phyloP scores from a whole-genome alignment of 2,329 filamentous ascomycete species.

The Monilinia fructicola region DNA sequence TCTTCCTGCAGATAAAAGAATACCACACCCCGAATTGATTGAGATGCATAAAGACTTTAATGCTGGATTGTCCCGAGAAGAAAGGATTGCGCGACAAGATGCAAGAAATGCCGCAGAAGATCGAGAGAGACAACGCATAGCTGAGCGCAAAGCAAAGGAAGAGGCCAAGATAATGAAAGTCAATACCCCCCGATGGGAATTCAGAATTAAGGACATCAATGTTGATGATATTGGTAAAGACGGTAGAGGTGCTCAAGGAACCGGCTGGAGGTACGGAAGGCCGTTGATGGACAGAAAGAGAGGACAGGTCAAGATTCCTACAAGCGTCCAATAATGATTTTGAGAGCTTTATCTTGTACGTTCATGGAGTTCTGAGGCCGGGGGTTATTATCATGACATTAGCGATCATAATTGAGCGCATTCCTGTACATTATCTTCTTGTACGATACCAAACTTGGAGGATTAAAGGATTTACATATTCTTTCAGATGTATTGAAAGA shows the following conservation, averaged over 20 bases:
- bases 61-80: slow-evolving; percentile 42
- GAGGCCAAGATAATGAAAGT: slow-evolving; percentile 48
- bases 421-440: slow-evolving; percentile 14
- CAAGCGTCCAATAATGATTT: slow-evolving; percentile 47
- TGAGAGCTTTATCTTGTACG: slow-evolving; percentile 9
- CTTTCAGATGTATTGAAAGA: slow-evolving; percentile 5
- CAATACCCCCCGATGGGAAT: slow-evolving; percentile 55
- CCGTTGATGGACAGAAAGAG: slow-evolving; percentile 62
- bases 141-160: slow-evolving; percentile 42
- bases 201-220: slow-evolving; percentile 60
- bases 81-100: slow-evolving; percentile 33
- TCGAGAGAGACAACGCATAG: slow-evolving; percentile 45
- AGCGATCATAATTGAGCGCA: slow-evolving; percentile 14
- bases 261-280: slow-evolving; percentile 64
- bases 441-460: slow-evolving; percentile 11
- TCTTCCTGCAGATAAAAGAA: slow-evolving; percentile 59
- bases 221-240: slow-evolving; percentile 55
- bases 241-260: slow-evolving; percentile 52
- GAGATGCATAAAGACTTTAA: slow-evolving; percentile 52
- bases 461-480: neutral
- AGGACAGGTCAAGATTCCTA: slow-evolving; percentile 67
- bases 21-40: slow-evolving; percentile 63
- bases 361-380: slow-evolving; percentile 22
- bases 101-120: slow-evolving; percentile 44
- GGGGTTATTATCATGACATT: slow-evolving; percentile 17